Base-by-base conservation (phyloP, 1,284 basidiomycete genomes). In the Puccinia coronata region DNA sequence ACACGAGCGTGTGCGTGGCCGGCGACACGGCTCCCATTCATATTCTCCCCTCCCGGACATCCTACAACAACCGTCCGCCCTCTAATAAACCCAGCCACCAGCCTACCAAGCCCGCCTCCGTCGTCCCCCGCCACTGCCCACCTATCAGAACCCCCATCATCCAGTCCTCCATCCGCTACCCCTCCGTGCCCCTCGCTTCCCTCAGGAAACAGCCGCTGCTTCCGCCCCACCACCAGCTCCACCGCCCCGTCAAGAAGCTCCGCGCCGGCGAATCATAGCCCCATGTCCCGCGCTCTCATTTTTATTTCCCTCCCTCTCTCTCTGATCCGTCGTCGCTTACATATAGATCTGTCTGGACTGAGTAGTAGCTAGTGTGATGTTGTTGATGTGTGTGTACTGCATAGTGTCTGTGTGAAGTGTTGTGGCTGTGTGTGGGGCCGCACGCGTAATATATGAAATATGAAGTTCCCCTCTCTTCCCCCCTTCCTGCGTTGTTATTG, bases 111-210 rank as follows among this genome's bases (percentile, higher is more conserved):
- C 36, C 36, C 20, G 41, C 34, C 3, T 6, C 43, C 31, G n/a
- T 51, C 41, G 25, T 41, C 47, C 18, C 12, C 28, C n/a, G 23
- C 61, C 39, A 23, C 41, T 16, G 28, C n/a, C 28, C n/a, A 0
- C 16, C 14, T 16, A 53, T 71, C 39, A 34, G 28, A 18, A n/a
- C 31, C 20, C 31, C 63, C 41, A 8, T 16, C 28, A 14, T 72
- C 14, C 28, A 72, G 28, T 57, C 53, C 8, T 34, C 63, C 16
- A 67, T 67, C 9, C 63, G 63, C 23, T 67, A 67, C 41, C 63
- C 63, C 23, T 2, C 61, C 34, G 61, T 23, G 20, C 61, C 61
- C 18, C 18, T 53, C 51, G 8, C 16, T n/a, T 23, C 18, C 8
- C 51, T 53, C 20, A 53, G 20, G 20, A 53, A 53, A 8, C 16